These are phyloP conservation scores for Paratrimastix pyriformis DNA, from an alignment of 78 protist genomes.

Conservation along the genomic window DNA sequence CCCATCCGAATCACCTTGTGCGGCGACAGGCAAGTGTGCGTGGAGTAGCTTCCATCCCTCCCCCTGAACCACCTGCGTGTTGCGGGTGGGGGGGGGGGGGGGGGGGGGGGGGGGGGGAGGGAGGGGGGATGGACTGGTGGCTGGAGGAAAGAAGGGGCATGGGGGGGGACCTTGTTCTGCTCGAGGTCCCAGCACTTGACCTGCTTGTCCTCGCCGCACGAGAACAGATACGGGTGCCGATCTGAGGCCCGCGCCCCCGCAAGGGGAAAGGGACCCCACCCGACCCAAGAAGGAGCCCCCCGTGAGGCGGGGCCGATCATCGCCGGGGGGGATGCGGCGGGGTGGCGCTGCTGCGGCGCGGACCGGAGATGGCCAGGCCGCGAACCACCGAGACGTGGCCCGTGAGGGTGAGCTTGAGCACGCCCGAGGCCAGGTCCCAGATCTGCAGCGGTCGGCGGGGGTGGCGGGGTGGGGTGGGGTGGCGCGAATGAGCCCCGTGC, in stretches of 20 bases:
- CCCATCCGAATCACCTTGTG: too few relatives aligned
- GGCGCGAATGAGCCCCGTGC: neutral
- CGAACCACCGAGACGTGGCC: conserved; percentile 74
- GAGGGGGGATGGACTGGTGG: neutral
- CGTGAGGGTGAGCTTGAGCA: conserved; percentile 83
- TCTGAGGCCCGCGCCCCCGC: too few relatives aligned
- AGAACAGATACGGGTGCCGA: conserved; percentile 89
- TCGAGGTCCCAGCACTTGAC: conserved; percentile 95
- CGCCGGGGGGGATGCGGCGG: too few relatives aligned
- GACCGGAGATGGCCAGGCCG: conserved; percentile 15
- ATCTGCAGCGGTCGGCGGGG: conserved; percentile 12
- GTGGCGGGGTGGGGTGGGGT: neutral
- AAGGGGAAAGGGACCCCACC: too few relatives aligned
- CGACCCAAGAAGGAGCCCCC: too few relatives aligned
- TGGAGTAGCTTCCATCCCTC: too few relatives aligned
- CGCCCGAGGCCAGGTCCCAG: conserved; percentile 89
- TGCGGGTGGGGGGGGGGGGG: too few relatives aligned
- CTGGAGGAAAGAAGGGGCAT: too few relatives aligned
- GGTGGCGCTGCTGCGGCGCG: too few relatives aligned
- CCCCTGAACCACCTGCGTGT: too few relatives aligned
- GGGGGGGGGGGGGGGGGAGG: neutral
- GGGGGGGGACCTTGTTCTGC: conserved; percentile 38
- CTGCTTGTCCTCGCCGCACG: conserved; percentile 88
- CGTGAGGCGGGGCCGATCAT: too few relatives aligned
- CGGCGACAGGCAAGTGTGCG: too few relatives aligned